A percentile compares a stretch with the other conserved stretches of the same genome.
phyloP scores from a whole-genome alignment of 2,329 filamentous ascomycete species.

The Cladosporium sp. region DNA sequence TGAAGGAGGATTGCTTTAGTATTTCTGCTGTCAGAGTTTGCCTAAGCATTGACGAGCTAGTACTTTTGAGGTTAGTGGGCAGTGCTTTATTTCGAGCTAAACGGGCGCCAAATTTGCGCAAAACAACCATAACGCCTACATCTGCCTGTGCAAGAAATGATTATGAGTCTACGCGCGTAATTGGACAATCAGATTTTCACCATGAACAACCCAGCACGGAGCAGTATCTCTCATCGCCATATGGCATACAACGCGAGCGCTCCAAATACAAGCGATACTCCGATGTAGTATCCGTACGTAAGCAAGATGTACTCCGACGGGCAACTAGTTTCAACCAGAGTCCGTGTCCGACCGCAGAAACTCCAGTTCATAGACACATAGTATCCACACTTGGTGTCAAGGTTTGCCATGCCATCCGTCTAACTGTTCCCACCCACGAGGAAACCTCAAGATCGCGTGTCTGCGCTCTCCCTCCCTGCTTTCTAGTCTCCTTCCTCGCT shows the following conservation, averaged over 20 bases:
- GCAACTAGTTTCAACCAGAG: conserved; percentile 8
- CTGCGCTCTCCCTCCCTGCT: conserved; percentile 10
- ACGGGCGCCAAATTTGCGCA: background rate
- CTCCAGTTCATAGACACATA: conserved; percentile 3
- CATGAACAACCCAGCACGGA: too few species aligned
- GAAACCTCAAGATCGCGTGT: conserved; percentile 4
- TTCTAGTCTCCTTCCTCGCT: conserved; percentile 8
- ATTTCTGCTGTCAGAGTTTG: background rate
- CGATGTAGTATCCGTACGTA: too few species aligned
- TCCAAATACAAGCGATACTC: too few species aligned
- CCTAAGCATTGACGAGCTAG: conserved; percentile 1
- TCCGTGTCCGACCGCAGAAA: conserved; percentile 11
- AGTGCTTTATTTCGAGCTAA: background rate
- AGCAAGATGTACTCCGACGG: background rate
- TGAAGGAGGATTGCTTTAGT: background rate
- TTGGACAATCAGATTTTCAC: too few species aligned
- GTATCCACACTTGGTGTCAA: conserved; percentile 6
- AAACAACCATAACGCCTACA: background rate
- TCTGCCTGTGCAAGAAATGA: too few species aligned
- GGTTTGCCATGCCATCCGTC: conserved; percentile 6
- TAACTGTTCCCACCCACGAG: conserved; percentile 3
- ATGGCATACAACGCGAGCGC: too few species aligned
- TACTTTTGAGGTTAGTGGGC: background rate
- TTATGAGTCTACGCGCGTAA: too few species aligned
- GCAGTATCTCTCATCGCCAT: too few species aligned